Evolutionary conservation across 2,329 filamentous ascomycete species (phyloP).

Genomic region (Tolypocladium endophyticum): DNA sequence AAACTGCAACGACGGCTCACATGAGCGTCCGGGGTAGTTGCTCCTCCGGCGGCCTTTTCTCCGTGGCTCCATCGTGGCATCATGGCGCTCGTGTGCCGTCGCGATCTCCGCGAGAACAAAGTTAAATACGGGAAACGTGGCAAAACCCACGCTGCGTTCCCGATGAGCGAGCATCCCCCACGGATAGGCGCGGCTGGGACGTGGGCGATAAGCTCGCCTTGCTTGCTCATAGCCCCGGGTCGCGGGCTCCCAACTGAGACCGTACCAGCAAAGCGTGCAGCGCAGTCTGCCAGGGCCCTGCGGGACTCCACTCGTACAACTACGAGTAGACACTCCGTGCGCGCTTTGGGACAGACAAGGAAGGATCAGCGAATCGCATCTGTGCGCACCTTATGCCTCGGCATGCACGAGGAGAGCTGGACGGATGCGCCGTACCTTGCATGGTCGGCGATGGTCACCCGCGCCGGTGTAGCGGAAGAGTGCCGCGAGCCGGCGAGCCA

Average conservation of each 20-base stretch:
- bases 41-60: not conserved
- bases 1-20: too few relatives aligned
- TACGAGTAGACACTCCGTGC: too few relatives aligned
- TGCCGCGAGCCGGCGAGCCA: not conserved
- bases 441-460: not conserved
- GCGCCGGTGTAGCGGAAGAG: not conserved
- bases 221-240: not conserved
- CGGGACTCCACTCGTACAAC: too few relatives aligned
- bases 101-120: not conserved
- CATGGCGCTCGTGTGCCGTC: not conserved
- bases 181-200: not conserved
- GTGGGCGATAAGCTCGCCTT: not conserved
- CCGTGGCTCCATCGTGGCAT: not conserved
- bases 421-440: not conserved
- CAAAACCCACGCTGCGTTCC: too few relatives aligned
- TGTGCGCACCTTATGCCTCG: not conserved
- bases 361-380: not conserved
- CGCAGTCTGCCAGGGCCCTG: not conserved
- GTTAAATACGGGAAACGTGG: not conserved
- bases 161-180: not conserved
- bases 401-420: not conserved
- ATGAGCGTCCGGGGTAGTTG: too few relatives aligned
- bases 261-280: not conserved
- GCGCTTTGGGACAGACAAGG: not conserved
- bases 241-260: not conserved